A percentile compares a stretch with the other conserved stretches of the same genome.
Evolutionary conservation across 202 grass and related monocot genomes (phyloP).

Genomic region (Digitaria exilis): DNA sequence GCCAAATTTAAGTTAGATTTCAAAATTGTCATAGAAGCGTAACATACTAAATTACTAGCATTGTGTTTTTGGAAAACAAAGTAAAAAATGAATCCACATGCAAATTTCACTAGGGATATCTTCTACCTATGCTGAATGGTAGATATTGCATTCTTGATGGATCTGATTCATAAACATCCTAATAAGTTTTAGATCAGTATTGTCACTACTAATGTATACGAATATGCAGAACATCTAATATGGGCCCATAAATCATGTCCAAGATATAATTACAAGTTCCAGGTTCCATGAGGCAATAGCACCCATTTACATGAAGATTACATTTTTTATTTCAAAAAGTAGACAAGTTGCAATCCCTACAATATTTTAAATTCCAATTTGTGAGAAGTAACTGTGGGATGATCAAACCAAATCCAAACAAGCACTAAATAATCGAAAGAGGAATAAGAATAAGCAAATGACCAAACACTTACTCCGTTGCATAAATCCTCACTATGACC

Average conservation of each 20-base stretch:
- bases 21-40: not conserved
- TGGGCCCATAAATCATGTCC: not conserved
- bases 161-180: conserved; percentile 19
- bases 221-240: conserved; percentile 16
- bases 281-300: not conserved
- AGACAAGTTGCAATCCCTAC: not conserved
- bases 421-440: conserved; percentile 2
- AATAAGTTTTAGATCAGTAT: conserved; percentile 10
- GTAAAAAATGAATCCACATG: conserved; percentile 12
- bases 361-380: conserved; percentile 20
- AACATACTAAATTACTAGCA: conserved; percentile 11
- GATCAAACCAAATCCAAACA: conserved; percentile 10
- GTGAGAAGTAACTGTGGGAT: not conserved
- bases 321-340: not conserved
- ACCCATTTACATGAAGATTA: not conserved
- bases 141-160: conserved; percentile 22
- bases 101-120: conserved; percentile 8
- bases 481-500: conserved; percentile 41
- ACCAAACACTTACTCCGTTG: conserved; percentile 43
- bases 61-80: conserved; percentile 9
- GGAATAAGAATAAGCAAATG: conserved; percentile 25
- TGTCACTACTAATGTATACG: not conserved
- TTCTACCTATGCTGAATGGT: conserved; percentile 19
- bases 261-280: conserved; percentile 15
- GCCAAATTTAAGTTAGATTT: conserved; percentile 4